Percentiles rank a stretch among this genome's conserved stretches.
phyloP scores from a whole-genome alignment of 345 rosid genomes.

The Streptanthus diversifolius region DNA sequence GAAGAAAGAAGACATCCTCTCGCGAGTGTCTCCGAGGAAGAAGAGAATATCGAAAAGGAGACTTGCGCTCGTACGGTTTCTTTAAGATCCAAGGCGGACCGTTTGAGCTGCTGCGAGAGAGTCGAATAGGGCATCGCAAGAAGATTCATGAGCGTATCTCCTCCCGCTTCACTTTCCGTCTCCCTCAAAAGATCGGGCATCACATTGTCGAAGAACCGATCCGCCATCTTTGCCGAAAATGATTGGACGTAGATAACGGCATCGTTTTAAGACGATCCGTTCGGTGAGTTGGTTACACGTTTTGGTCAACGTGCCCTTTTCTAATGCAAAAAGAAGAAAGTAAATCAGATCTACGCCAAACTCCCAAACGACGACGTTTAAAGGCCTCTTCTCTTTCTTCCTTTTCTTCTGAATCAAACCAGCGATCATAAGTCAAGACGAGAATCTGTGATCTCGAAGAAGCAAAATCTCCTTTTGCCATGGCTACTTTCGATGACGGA shows the following conservation, averaged over 20 bases:
- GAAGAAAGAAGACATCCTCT: no score
- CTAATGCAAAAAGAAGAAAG: background rate
- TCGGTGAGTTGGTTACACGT: constrained; percentile 37
- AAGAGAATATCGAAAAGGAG: no score
- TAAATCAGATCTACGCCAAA: constrained; percentile 20
- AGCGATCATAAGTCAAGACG: constrained; percentile 23
- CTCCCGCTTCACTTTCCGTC: constrained; percentile 12
- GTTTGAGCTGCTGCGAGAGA: constrained; percentile 56
- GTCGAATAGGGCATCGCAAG: constrained; percentile 58
- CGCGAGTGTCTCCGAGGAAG: no score
- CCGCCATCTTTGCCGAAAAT: constrained; percentile 43
- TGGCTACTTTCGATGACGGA: constrained; percentile 37
- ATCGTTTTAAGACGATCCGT: background rate
- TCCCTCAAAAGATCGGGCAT: constrained; percentile 56
- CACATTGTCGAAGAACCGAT: constrained; percentile 59
- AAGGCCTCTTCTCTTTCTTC: background rate
- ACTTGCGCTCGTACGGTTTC: constrained; percentile 38
- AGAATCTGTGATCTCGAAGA: constrained; percentile 14
- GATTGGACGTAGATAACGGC: background rate
- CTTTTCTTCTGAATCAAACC: background rate
- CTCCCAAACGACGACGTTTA: background rate
- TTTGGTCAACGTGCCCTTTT: constrained; percentile 27
- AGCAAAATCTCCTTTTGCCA: constrained; percentile 16
- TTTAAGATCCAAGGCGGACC: constrained; percentile 72
- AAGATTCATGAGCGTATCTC: constrained; percentile 55